Percentiles rank a stretch among this genome's conserved stretches.
phyloP scores from a whole-genome alignment of 1,139 yeast genomes.

The Suhomyces maxii region DNA sequence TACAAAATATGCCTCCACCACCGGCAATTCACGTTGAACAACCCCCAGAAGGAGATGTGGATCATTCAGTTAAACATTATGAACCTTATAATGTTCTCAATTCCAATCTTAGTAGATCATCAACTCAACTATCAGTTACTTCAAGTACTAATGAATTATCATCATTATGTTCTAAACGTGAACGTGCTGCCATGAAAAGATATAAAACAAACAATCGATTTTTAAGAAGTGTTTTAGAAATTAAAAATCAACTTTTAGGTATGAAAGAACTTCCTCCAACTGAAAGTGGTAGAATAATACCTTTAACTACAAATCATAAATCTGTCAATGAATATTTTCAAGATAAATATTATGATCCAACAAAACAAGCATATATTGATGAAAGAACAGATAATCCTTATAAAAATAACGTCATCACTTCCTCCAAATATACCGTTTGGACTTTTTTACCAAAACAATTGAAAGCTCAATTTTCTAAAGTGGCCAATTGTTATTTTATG shows the following conservation, averaged over 20 bases:
- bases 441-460: conserved; percentile 87
- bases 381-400: conserved; percentile 69
- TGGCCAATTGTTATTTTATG: conserved; percentile 87
- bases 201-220: conserved; percentile 16
- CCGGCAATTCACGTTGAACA: conserved; percentile 9
- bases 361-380: conserved; percentile 48
- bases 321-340: conserved; percentile 30
- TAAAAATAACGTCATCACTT: conserved; percentile 67
- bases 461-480: conserved; percentile 84
- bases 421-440: conserved; percentile 81
- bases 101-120: conserved; percentile 24
- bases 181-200: conserved; percentile 22
- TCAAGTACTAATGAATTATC: conserved; percentile 21
- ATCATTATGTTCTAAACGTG: conserved; percentile 23
- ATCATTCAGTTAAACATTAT: conserved; percentile 1
- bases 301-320: conserved; percentile 48
- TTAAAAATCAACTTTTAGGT: conserved; percentile 43
- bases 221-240: conserved; percentile 16
- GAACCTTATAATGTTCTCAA: conserved; percentile 19
- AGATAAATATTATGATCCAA: conserved; percentile 28
- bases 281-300: conserved; percentile 73
- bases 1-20: conserved; percentile 7
- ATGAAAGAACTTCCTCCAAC: conserved; percentile 50
- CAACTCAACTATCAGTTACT: conserved; percentile 29
- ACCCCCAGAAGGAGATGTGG: conserved; percentile 4